Percentiles rank a stretch among this genome's conserved stretches.
Evolutionary conservation across 345 rosid species (phyloP).

Genomic region (Clarkia xantiana): DNA sequence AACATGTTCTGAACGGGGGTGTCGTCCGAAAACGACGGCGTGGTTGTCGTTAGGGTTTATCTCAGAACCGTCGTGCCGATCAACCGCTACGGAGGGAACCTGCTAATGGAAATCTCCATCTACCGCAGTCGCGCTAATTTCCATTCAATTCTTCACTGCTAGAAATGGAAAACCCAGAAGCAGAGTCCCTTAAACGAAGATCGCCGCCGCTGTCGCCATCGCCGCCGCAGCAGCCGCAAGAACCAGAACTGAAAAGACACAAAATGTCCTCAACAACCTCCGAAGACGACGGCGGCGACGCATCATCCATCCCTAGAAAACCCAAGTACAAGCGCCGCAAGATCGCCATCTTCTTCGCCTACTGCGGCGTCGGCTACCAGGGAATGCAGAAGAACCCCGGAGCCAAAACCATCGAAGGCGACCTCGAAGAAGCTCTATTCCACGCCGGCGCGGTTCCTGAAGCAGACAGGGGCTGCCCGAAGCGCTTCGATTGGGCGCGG

Average conservation of each 20-base stretch:
- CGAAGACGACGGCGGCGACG: slow-evolving; percentile 21
- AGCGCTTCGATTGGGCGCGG: slow-evolving; percentile 73
- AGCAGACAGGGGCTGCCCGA: slow-evolving; percentile 60
- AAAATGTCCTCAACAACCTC: slow-evolving; percentile 42
- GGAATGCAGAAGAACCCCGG: slow-evolving; percentile 97
- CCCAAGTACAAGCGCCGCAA: slow-evolving; percentile 73
- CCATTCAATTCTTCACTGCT: neutral
- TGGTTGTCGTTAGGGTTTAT: slow-evolving; percentile 3
- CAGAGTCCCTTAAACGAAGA: too few relatives aligned
- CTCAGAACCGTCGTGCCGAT: neutral
- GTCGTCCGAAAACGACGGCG: slow-evolving; percentile 4
- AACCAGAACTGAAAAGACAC: slow-evolving; percentile 45
- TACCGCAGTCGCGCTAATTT: neutral
- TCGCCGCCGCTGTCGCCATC: slow-evolving; percentile 3
- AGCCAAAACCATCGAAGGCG: slow-evolving; percentile 93
- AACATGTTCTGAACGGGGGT: too few relatives aligned
- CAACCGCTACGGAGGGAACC: neutral
- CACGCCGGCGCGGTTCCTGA: slow-evolving; percentile 74
- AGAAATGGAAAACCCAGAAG: neutral
- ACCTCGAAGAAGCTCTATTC: slow-evolving; percentile 84
- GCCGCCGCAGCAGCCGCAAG: slow-evolving; percentile 22
- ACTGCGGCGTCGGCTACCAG: slow-evolving; percentile 92
- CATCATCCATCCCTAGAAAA: slow-evolving; percentile 15
- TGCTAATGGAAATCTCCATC: slow-evolving; percentile 5
- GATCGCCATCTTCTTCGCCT: slow-evolving; percentile 78